A percentile compares a stretch with the other conserved stretches of the same genome.
Conservation (phyloP, 306 rosid species). For the Carpinus viminea region DNA sequence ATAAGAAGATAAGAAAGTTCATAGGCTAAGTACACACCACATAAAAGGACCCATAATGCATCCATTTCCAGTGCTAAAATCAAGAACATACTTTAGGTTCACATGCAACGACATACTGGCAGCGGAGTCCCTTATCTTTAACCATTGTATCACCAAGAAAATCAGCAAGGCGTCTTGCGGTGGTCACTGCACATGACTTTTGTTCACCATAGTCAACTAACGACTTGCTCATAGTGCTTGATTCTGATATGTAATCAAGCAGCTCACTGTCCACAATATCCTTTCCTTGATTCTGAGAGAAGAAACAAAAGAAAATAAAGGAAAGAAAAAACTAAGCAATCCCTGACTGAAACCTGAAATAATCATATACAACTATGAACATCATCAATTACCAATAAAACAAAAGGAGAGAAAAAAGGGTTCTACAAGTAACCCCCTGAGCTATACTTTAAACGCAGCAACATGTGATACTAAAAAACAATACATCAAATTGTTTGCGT, state of each 20-base stretch:
- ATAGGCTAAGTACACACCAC: conserved; percentile 16
- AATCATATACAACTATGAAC: conserved; percentile 12
- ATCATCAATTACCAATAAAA: conserved; percentile 22
- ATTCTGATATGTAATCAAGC: conserved; percentile 95
- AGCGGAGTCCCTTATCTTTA: conserved; percentile 95
- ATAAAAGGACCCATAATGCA: conserved; percentile 14
- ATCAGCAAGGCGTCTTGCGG: conserved; percentile 94
- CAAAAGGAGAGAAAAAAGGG: not conserved
- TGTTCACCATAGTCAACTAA: conserved; percentile 88
- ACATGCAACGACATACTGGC: conserved; percentile 94
- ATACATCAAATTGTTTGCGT: conserved; percentile 35
- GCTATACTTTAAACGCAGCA: conserved; percentile 17
- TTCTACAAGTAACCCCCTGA: conserved; percentile 2
- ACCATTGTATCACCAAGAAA: conserved; percentile 96
- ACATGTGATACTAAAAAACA: conserved; percentile 20
- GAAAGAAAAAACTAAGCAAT: conserved; percentile 18
- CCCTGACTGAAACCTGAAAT: not conserved
- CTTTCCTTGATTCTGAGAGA: conserved; percentile 78
- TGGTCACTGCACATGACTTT: conserved; percentile 94
- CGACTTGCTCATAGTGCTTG: conserved; percentile 99
- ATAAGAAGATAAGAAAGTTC: not conserved
- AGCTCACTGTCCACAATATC: conserved; percentile 92
- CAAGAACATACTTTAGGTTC: conserved; percentile 75
- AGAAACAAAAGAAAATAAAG: conserved; percentile 19
- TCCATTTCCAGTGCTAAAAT: not conserved